Conservation (phyloP, 2,329 filamentous ascomycete species). For the Nigrospora oryzae region DNA sequence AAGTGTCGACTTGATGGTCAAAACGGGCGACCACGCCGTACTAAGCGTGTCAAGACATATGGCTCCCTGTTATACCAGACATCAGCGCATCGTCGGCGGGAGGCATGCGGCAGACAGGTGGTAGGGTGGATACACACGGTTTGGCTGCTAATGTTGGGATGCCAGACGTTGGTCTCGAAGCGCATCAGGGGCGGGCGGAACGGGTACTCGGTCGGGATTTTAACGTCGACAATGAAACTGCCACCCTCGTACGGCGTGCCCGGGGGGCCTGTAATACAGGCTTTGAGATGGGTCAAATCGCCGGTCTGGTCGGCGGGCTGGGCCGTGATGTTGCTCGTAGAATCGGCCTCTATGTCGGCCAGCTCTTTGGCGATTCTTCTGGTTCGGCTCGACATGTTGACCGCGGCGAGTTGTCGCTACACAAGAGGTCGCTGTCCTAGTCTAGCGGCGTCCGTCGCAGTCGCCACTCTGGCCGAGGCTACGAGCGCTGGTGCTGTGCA, state of each 20-base stretch:
- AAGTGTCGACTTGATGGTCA: slow-evolving; percentile 92
- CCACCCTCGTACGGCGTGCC: slow-evolving; percentile 92
- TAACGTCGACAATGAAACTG: slow-evolving; percentile 73
- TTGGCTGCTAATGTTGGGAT: slow-evolving; percentile 91
- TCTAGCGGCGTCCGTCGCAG: too few relatives aligned
- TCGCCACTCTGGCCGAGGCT: too few relatives aligned
- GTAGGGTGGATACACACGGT: slow-evolving; percentile 53
- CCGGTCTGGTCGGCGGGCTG: slow-evolving; percentile 49
- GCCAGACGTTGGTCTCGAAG: slow-evolving; percentile 92
- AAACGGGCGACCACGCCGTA: slow-evolving; percentile 85
- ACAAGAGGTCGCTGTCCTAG: too few relatives aligned
- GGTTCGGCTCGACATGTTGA: slow-evolving; percentile 33
- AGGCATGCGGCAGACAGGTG: neutral
- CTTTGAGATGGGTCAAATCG: slow-evolving; percentile 75
- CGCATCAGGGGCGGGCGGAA: slow-evolving; percentile 89
- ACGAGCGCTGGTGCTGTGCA: too few relatives aligned
- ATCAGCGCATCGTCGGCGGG: neutral
- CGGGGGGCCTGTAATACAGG: slow-evolving; percentile 76
- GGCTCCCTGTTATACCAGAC: slow-evolving; percentile 60
- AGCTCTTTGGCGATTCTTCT: slow-evolving; percentile 69
- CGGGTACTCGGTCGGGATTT: slow-evolving; percentile 81
- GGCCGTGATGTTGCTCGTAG: slow-evolving; percentile 65
- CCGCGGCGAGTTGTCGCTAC: neutral
- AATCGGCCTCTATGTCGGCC: slow-evolving; percentile 63
- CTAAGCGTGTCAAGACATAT: slow-evolving; percentile 94